A percentile compares a stretch with the other conserved stretches of the same genome.
These are phyloP conservation scores for Paecilomyces sp. DNA, from an alignment of 2,329 filamentous ascomycete species.

Conservation along the genomic window DNA sequence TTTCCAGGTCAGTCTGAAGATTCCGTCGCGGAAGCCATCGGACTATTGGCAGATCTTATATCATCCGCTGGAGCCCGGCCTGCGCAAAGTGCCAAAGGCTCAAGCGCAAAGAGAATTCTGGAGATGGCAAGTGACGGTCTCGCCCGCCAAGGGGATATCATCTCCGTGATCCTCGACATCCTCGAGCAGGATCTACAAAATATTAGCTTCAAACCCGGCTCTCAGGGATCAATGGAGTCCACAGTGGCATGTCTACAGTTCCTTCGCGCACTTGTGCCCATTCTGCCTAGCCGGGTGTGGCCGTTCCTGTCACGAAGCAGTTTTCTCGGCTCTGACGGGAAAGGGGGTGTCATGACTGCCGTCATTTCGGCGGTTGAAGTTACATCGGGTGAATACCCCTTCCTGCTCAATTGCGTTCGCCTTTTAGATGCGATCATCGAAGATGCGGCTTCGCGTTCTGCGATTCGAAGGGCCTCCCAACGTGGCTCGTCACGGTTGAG, in stretches of 20 bases:
- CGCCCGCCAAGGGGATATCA: slow-evolving; percentile 55
- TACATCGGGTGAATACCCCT: slow-evolving; percentile 65
- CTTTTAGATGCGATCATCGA: slow-evolving; percentile 71
- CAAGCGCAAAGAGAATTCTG: slow-evolving; percentile 36
- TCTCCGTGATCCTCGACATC: slow-evolving; percentile 74
- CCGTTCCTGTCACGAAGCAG: slow-evolving; percentile 77
- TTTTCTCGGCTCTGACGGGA: slow-evolving; percentile 68
- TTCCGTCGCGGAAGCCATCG: slow-evolving; percentile 65
- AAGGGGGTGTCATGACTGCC: slow-evolving; percentile 66
- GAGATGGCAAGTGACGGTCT: slow-evolving; percentile 45
- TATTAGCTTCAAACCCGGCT: slow-evolving; percentile 51
- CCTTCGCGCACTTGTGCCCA: slow-evolving; percentile 60
- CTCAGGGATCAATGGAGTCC: slow-evolving; percentile 58
- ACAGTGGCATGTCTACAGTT: slow-evolving; percentile 74
- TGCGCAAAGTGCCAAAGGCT: slow-evolving; percentile 26
- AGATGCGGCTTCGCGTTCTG: slow-evolving; percentile 58
- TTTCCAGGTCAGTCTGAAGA: slow-evolving; percentile 50
- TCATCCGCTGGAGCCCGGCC: slow-evolving; percentile 29
- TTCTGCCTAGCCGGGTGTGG: slow-evolving; percentile 82
- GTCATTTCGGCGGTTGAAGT: slow-evolving; percentile 80
- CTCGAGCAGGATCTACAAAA: slow-evolving; percentile 60
- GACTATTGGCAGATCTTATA: slow-evolving; percentile 65
- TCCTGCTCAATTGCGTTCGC: slow-evolving; percentile 65
- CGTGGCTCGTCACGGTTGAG: slow-evolving; percentile 22
- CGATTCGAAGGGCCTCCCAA: slow-evolving; percentile 31